Percentiles rank a stretch among this genome's conserved stretches.
phyloP scores from a whole-genome alignment of 1,284 basidiomycete genomes.

The Apiotrichum domesticum region DNA sequence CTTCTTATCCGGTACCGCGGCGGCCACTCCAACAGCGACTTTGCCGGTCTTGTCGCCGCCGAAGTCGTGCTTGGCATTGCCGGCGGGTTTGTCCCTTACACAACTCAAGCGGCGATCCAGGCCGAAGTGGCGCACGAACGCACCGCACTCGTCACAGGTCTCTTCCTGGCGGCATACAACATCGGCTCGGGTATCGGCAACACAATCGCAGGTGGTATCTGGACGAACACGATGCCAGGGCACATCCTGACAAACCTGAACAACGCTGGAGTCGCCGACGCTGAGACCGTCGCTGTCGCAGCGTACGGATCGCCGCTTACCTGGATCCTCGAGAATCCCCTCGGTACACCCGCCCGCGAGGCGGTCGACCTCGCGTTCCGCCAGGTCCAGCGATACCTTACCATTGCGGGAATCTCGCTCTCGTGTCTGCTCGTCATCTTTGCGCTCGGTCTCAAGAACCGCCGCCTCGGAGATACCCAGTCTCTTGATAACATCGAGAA shows the following conservation, averaged over 20 bases:
- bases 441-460: too few species aligned
- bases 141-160: slow-evolving; percentile 43
- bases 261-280: slow-evolving; percentile 2
- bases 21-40: slow-evolving; percentile 23
- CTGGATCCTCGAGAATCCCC: slow-evolving; percentile 29
- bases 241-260: slow-evolving; percentile 14
- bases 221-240: slow-evolving; percentile 26
- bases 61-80: slow-evolving; percentile 48
- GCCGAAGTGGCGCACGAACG: slow-evolving; percentile 45
- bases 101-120: slow-evolving; percentile 46
- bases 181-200: slow-evolving; percentile 45
- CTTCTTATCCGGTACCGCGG: slow-evolving; percentile 48
- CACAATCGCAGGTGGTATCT: slow-evolving; percentile 47
- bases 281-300: background rate
- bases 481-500: too few species aligned
- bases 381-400: background rate
- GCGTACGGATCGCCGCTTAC: slow-evolving; percentile 37
- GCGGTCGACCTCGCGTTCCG: slow-evolving; percentile 33
- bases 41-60: slow-evolving; percentile 43
- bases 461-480: too few species aligned
- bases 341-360: slow-evolving; percentile 35
- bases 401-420: too few species aligned
- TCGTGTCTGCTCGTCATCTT: too few species aligned
- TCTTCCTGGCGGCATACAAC: slow-evolving; percentile 44
- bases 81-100: slow-evolving; percentile 46